Evolutionary conservation across 306 rosid genomes (phyloP).

Genomic region (Alnus rubra): DNA sequence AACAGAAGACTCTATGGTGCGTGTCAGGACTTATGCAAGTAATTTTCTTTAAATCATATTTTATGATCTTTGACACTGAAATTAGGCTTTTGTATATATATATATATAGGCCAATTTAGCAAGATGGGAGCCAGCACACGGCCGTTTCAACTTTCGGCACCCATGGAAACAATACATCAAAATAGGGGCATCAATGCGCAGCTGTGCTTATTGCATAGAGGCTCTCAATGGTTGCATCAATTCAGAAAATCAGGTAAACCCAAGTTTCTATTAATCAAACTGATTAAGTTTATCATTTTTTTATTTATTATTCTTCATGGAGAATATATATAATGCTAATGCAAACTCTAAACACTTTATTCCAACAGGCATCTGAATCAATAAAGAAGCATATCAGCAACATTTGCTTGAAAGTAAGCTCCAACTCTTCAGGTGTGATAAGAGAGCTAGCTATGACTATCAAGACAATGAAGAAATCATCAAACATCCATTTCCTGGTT

Average conservation of each 20-base stretch:
- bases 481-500: conserved; percentile 37
- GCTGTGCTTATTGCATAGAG: conserved; percentile 73
- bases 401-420: conserved; percentile 45
- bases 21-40: background rate
- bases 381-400: conserved; percentile 48
- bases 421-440: conserved; percentile 44
- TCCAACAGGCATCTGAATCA: conserved; percentile 45
- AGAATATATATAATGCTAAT: background rate
- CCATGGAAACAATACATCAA: conserved; percentile 84
- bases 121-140: conserved; percentile 89
- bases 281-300: too few relatives aligned
- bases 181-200: conserved; percentile 72
- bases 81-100: background rate
- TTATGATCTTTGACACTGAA: background rate
- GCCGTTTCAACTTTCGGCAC: conserved; percentile 77
- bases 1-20: conserved; percentile 71
- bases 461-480: conserved; percentile 67
- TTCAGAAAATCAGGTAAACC: conserved; percentile 51
- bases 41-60: background rate
- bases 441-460: conserved; percentile 53
- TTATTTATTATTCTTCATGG: background rate
- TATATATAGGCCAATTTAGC: conserved; percentile 71
- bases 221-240: conserved; percentile 68
- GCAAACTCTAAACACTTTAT: background rate
- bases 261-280: too few relatives aligned